phyloP scores from a whole-genome alignment of 208 protist species.

The Crithidia sp. region DNA sequence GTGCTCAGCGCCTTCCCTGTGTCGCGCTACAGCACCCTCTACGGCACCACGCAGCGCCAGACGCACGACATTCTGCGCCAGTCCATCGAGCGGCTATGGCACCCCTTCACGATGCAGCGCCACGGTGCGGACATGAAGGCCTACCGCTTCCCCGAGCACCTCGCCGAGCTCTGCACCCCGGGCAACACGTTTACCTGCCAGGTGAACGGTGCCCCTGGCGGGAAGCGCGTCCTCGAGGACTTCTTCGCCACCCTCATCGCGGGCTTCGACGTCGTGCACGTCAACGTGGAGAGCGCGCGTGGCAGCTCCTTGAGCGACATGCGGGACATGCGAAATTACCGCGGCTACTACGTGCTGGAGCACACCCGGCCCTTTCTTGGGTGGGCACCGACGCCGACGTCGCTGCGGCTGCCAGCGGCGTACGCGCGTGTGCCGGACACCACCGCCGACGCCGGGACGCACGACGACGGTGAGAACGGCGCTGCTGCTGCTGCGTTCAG shows the following conservation, averaged over 20 bases:
- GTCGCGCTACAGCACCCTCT: slow-evolving; percentile 6
- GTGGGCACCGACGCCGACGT: slow-evolving; percentile 50
- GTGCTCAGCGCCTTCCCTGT: slow-evolving; percentile 18
- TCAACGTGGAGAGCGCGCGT: slow-evolving; percentile 36
- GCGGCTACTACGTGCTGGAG: slow-evolving; percentile 55
- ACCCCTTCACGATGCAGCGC: slow-evolving; percentile 44
- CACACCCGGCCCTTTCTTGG: slow-evolving; percentile 79
- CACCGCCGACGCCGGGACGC: too few relatives aligned
- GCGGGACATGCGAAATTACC: slow-evolving; percentile 45
- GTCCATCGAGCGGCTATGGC: slow-evolving; percentile 68
- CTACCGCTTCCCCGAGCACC: slow-evolving; percentile 65
- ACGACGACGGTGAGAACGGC: too few relatives aligned
- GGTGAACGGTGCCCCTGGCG: slow-evolving; percentile 66
- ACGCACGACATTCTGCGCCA: slow-evolving; percentile 45
- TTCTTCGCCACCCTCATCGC: slow-evolving; percentile 62
- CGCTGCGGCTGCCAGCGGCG: background rate
- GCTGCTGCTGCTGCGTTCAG: background rate
- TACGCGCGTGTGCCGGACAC: background rate
- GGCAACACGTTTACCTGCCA: slow-evolving; percentile 67
- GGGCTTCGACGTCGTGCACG: slow-evolving; percentile 80
- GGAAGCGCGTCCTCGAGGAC: slow-evolving; percentile 55
- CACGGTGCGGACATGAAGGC: slow-evolving; percentile 44
- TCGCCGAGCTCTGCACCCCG: slow-evolving; percentile 40
- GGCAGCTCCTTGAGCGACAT: slow-evolving; percentile 19
- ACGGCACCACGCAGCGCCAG: slow-evolving; percentile 21